These are phyloP conservation scores for Pestalotiopsis fici DNA, from an alignment of 2,329 filamentous ascomycete genomes.

Conservation along the genomic window DNA sequence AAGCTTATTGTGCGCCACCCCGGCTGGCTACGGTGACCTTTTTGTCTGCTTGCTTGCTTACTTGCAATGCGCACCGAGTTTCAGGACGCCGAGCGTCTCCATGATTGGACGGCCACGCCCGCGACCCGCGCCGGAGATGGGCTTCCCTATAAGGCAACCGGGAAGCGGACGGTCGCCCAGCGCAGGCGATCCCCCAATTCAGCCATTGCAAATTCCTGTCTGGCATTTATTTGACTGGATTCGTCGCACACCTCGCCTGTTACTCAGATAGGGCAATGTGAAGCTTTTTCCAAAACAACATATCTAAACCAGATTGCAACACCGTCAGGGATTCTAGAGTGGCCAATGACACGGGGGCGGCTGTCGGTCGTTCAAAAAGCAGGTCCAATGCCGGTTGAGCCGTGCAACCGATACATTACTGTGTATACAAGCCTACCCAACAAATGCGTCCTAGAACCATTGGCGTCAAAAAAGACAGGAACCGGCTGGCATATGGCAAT, in stretches of 20 bases:
- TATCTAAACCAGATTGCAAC: not conserved
- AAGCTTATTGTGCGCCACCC: not conserved
- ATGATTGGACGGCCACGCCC: not conserved
- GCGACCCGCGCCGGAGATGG: not conserved
- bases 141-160: constrained; percentile 3
- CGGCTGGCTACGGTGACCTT: not conserved
- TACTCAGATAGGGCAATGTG: not conserved
- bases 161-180: not conserved
- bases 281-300: not conserved
- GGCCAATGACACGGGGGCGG: not conserved
- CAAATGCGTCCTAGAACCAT: not conserved
- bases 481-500: not conserved
- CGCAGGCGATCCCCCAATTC: not conserved
- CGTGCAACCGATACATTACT: not conserved
- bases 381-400: not conserved
- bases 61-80: not conserved
- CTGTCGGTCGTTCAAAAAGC: not conserved
- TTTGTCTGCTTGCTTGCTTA: not conserved
- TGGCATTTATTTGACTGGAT: not conserved
- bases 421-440: not conserved
- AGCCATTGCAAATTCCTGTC: not conserved
- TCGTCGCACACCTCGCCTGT: not conserved
- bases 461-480: not conserved
- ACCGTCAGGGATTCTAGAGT: not conserved
- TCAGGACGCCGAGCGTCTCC: not conserved